Evolutionary conservation across 305 asterid species (phyloP).

Genomic region (Fraxinus greggii): DNA sequence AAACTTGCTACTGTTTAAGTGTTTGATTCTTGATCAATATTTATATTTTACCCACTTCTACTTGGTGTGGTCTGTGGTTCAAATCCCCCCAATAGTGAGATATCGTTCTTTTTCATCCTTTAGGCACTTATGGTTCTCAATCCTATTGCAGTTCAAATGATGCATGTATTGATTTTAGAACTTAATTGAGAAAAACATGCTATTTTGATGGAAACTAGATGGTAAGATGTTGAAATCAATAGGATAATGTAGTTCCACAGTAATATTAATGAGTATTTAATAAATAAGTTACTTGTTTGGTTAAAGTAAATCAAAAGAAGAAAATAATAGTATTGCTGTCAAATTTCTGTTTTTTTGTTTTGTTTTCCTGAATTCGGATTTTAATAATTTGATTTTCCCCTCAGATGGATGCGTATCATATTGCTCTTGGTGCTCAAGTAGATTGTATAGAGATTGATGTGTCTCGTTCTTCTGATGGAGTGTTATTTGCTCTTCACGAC

Average conservation of each 20-base stretch:
- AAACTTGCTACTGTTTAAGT: neutral
- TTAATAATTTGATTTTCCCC: constrained; percentile 18
- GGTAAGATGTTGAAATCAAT: neutral
- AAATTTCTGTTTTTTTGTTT: neutral
- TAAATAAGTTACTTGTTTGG: neutral
- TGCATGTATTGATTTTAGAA: neutral
- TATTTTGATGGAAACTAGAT: neutral
- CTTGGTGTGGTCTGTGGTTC: neutral
- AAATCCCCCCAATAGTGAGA: neutral
- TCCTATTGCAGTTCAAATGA: neutral
- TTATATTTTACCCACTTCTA: neutral
- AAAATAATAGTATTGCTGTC: neutral
- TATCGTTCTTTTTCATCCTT: neutral
- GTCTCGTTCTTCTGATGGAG: constrained; percentile 92
- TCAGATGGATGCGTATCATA: constrained; percentile 75
- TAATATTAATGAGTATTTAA: neutral
- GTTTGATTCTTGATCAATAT: neutral
- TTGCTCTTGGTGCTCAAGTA: constrained; percentile 72
- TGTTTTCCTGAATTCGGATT: neutral
- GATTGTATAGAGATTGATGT: constrained; percentile 95
- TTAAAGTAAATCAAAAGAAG: neutral
- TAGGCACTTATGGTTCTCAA: neutral
- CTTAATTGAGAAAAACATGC: neutral
- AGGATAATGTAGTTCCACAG: neutral
- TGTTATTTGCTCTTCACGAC: constrained; percentile 90